Base-by-base conservation (phyloP, 1,139 yeast species). In the Geotrichum histeridarum region DNA sequence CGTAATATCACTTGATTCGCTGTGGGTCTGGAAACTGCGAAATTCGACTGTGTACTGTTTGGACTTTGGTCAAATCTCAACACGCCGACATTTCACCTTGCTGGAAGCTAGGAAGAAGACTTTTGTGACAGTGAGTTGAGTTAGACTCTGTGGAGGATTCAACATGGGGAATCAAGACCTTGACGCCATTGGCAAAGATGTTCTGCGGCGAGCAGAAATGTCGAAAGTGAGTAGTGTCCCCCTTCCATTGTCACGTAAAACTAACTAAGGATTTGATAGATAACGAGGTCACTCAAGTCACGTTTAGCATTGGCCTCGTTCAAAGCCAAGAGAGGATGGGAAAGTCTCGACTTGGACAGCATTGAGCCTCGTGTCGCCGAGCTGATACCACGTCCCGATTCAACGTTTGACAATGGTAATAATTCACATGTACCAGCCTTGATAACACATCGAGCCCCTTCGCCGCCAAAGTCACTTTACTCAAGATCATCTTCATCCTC, bases 251-350 rank as follows among this genome's bases (percentile, higher is more conserved):
- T 14, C 18, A 9, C 14, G 42, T 17, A 14, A 9, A 15, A n/a
- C 43, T 27, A 22, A 42, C 30, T 4, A 27, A 18, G 33, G 18
- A 32, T 48, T 18, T 35, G 31, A 27, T 50, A 65, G 61, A 64
- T 74, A 49, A 70, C 77, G 15, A 66, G 75, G 36, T 67, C 69
- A 50, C 65, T 74, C 41, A 73, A 73, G 55, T 66, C 70, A 42
- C 64, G 77, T 33, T 67, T 74, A 36, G 74, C 73, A 15, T 60
- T 71, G 42, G 77, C 77, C 4, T 66, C 73, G 31, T 69, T 66
- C 65, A 73, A 74, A 59, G 66, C 76, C 37, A 67, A 68, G 54
- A 63, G 73, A 14, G 75, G 75, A n/a, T 70, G 73, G 71, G 71
- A 70, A 57, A 66, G 67, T 54, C 63, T 71, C 45, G 63, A 66